Conservation (phyloP, 2,329 filamentous ascomycete species). For the Fonsecaea multimorphosa region DNA sequence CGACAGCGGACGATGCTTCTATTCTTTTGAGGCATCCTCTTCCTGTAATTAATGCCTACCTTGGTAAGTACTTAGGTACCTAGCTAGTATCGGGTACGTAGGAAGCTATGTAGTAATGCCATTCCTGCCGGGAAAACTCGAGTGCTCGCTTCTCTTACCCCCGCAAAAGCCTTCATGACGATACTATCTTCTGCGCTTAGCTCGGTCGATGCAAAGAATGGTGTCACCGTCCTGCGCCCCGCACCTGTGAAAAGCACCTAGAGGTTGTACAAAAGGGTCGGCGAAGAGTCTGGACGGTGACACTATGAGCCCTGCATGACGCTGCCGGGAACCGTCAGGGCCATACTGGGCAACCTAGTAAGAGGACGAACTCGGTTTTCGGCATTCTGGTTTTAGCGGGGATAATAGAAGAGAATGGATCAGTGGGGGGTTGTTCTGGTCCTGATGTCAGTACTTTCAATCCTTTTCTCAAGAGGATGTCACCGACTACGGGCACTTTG, state of each 20-base stretch:
- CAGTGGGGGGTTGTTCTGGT: neutral
- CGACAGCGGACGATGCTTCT: too few species aligned
- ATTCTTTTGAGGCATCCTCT: too few species aligned
- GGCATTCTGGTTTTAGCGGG: neutral
- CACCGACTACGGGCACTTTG: neutral
- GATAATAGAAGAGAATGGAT: neutral
- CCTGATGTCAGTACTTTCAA: neutral
- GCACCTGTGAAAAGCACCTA: neutral
- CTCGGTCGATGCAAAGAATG: neutral
- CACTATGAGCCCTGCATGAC: neutral
- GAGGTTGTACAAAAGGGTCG: neutral
- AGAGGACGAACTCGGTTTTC: constrained; percentile 2
- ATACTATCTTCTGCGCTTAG: constrained; percentile 1
- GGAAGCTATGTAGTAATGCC: too few species aligned
- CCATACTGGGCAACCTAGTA: neutral
- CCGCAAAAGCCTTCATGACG: neutral
- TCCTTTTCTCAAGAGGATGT: neutral
- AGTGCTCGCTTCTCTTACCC: neutral
- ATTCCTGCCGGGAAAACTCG: neutral
- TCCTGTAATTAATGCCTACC: too few species aligned
- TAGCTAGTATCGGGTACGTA: too few species aligned
- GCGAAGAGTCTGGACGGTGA: neutral
- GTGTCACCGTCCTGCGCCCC: neutral
- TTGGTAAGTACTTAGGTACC: too few species aligned
- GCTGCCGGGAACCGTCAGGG: neutral